phyloP scores from a whole-genome alignment of 2,329 filamentous ascomycete species.

The Byssochlamys sp. region DNA sequence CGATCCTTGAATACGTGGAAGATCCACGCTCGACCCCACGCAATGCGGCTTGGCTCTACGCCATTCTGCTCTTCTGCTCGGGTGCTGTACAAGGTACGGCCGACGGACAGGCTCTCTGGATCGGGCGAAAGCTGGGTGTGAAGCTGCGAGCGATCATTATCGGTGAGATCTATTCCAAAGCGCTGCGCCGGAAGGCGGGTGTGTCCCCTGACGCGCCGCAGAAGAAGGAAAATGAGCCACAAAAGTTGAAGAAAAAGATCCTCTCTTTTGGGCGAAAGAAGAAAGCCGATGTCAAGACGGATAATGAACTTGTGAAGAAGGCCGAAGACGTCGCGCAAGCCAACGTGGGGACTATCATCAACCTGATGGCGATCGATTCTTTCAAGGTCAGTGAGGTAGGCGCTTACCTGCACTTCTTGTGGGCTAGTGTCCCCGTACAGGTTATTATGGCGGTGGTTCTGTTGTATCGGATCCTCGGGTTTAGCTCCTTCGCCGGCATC shows the following conservation, averaged over 20 bases:
- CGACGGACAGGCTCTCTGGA: slow-evolving; percentile 81
- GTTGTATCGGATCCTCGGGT: slow-evolving; percentile 80
- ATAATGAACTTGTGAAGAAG: slow-evolving; percentile 9
- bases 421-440: slow-evolving; percentile 82
- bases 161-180: slow-evolving; percentile 94
- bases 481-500: slow-evolving; percentile 88
- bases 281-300: slow-evolving; percentile 16
- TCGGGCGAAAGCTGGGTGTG: slow-evolving; percentile 88
- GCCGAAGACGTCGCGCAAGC: slow-evolving; percentile 59
- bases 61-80: slow-evolving; percentile 76
- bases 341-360: slow-evolving; percentile 96
- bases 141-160: slow-evolving; percentile 88
- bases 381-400: slow-evolving; percentile 96
- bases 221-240: slow-evolving; percentile 44
- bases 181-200: slow-evolving; percentile 78
- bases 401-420: slow-evolving; percentile 90
- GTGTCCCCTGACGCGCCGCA: slow-evolving; percentile 65
- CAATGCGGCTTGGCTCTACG: slow-evolving; percentile 92
- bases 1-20: slow-evolving; percentile 91
- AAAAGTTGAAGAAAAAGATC: slow-evolving; percentile 37
- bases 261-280: slow-evolving; percentile 51
- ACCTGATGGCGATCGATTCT: slow-evolving; percentile 97
- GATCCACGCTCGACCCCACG: slow-evolving; percentile 61
- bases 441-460: slow-evolving; percentile 69
- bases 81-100: slow-evolving; percentile 72